Base-by-base conservation (phyloP, 768 basidiomycete species). In the Phylloporus sp. region DNA sequence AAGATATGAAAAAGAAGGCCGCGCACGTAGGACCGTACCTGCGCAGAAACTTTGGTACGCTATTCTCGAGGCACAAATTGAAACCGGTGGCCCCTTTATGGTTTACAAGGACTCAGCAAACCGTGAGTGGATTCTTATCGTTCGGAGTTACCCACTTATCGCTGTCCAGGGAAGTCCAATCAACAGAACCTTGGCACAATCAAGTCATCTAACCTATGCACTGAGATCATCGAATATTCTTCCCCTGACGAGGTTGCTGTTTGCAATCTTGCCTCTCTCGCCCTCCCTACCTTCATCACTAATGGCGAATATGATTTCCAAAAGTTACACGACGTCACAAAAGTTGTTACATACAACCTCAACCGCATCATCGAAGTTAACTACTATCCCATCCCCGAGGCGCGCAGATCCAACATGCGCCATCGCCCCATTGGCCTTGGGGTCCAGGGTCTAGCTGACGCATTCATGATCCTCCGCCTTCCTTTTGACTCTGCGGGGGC, bases 1-100 rank as follows among this genome's bases (percentile, higher is more conserved):
- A 65, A 81, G 78, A 56, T 98, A 98, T 64, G 95, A 98, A 74
- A 79, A 76, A 50, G 94, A 95, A 67, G 94, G 93, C 20, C 85
- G 91, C 24, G 86, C 86, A 4, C 84, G 86, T 60, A 88, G 87
- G 76, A 79, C 81, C 16, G 74, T 99, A 57, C 84, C 91, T 40
- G 97, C 97, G 3, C 97, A 98, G 71, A 97, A 98, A 73, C 81
- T 99, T 32, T 99, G 97, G 95, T 97, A 95, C 67, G 93, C 94
- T 29, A 85, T 98, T 59, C 76, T 98, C 35, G 97, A 98, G 64
- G 85, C 94, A 12, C 97, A 99, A 72, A 93, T 95, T 59, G 95
- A 99, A 74, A 99, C 97, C 1, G 97, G 97, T 45, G 88, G 87
- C n/a, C 97, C 97, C 0, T 99, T 97, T 77, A 98, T 98, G 92